phyloP scores from a whole-genome alignment of 257 asterid species.

The Fraxinus excelsior region DNA sequence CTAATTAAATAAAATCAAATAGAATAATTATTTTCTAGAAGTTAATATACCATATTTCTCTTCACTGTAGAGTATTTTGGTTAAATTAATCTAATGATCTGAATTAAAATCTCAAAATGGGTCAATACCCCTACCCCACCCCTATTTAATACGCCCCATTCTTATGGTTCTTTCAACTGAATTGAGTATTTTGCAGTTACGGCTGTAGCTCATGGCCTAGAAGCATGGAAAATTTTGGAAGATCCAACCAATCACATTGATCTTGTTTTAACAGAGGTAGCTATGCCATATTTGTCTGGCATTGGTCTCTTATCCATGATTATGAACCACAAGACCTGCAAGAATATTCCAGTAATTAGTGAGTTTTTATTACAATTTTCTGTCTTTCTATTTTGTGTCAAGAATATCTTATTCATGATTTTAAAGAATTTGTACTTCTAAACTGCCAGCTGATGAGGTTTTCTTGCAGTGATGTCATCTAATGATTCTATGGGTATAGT shows the following conservation, averaged over 20 bases:
- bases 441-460: slow-evolving; percentile 30
- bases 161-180: slow-evolving; percentile 5
- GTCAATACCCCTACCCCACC: too few relatives aligned
- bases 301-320: slow-evolving; percentile 79
- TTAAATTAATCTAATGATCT: neutral
- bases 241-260: slow-evolving; percentile 72
- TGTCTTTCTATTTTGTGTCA: neutral
- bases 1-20: neutral
- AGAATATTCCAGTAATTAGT: slow-evolving; percentile 87
- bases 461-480: slow-evolving; percentile 93
- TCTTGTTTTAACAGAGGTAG: slow-evolving; percentile 82
- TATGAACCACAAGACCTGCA: slow-evolving; percentile 82
- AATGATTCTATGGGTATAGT: slow-evolving; percentile 94
- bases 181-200: slow-evolving; percentile 51
- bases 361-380: slow-evolving; percentile 36
- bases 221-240: slow-evolving; percentile 89
- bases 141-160: neutral
- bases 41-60: neutral
- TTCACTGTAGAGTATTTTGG: neutral
- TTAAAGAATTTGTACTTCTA: slow-evolving; percentile 23
- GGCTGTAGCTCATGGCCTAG: slow-evolving; percentile 75
- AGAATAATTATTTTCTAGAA: neutral
- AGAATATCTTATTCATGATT: neutral
- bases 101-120: too few relatives aligned
- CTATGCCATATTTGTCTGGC: slow-evolving; percentile 81